Evolutionary conservation across 495 filamentous ascomycete genomes (phyloP), one percentile per base, ranked within the genome.

Genomic region (Zalerion maritima): DNA sequence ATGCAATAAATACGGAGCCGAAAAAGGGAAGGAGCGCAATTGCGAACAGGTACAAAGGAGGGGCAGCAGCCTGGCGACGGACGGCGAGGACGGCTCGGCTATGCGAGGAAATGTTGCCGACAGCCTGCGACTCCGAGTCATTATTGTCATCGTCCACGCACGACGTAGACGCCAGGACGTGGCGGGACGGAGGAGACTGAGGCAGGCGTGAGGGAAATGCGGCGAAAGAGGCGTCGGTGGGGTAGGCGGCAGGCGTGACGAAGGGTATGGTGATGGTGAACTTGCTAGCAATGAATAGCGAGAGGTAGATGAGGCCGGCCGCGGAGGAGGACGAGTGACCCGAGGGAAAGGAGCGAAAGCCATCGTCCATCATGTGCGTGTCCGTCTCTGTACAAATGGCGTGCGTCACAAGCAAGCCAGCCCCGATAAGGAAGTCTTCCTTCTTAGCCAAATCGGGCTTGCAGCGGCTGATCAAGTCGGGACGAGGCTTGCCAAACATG

Each of bases 331-430:
- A 54, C 15, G 64, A 47, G 38, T 75, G 71, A 39, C 79, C 80
- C 26, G 73, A 79, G 14, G 84, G 84, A 55, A 79, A 93, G 38
- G 78, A 85, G 27, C 75, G 70, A 46, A 92, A 93, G 1, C 82
- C 84, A 48, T 93, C 84, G 41, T 84, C 72, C 30, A 92, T 58
- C n/a, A 75, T 56, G 4, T 40, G 31, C 12, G 58, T 60, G 49
- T 87, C 66, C 3, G 67, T 58, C 35, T 75, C 70, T 3, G 61
- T 74, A 56, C 84, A 93, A 26, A 87, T 83, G 1, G 56, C 54
- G 14, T 55, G 71, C 26, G 65, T 70, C 9, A 75, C 74, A 18
- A 91, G 54, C 37, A 54, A 48, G 3, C 74, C 72, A 8, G 41
- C 45, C 15, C 58, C 62, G 14, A 69, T 45, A 16, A 60, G 43